phyloP scores from a whole-genome alignment of 495 filamentous ascomycete genomes.

The Lophiotrema nucula region DNA sequence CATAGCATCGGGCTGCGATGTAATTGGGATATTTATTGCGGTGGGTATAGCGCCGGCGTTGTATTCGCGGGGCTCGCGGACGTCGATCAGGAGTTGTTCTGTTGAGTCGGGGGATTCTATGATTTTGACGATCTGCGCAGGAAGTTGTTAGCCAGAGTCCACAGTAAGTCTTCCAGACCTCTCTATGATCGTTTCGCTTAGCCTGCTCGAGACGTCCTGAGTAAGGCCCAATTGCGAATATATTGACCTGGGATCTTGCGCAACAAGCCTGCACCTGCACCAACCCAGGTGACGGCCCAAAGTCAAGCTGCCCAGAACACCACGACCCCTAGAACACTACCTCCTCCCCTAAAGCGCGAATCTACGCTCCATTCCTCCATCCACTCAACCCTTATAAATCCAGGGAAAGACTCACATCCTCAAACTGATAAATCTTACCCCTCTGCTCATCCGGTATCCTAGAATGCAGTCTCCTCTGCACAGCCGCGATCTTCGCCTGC shows the following conservation, averaged over 20 bases:
- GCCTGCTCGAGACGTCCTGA: too few species aligned
- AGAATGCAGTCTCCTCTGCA: slow-evolving; percentile 24
- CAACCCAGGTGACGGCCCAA: too few species aligned
- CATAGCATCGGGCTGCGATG: slow-evolving; percentile 71
- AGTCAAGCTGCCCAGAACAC: too few species aligned
- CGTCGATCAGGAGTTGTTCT: slow-evolving; percentile 49
- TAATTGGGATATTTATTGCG: slow-evolving; percentile 76
- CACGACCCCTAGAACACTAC: too few species aligned
- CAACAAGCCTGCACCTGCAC: too few species aligned
- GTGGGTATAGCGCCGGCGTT: slow-evolving; percentile 70
- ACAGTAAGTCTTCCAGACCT: too few species aligned
- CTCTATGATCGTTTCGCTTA: too few species aligned
- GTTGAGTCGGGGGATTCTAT: neutral
- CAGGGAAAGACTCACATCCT: slow-evolving; percentile 18
- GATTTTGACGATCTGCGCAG: neutral
- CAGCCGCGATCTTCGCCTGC: neutral
- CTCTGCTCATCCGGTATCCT: neutral
- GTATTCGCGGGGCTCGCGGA: slow-evolving; percentile 83
- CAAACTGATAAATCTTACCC: slow-evolving; percentile 19
- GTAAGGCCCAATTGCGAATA: too few species aligned
- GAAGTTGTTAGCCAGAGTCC: neutral
- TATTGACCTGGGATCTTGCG: too few species aligned
- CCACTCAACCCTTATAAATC: too few species aligned
- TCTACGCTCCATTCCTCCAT: too few species aligned
- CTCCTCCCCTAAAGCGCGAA: too few species aligned